Evolutionary conservation across 2,329 filamentous ascomycete genomes (phyloP), one percentile per base, ranked within the genome.

Genomic region (Cytospora mali): DNA sequence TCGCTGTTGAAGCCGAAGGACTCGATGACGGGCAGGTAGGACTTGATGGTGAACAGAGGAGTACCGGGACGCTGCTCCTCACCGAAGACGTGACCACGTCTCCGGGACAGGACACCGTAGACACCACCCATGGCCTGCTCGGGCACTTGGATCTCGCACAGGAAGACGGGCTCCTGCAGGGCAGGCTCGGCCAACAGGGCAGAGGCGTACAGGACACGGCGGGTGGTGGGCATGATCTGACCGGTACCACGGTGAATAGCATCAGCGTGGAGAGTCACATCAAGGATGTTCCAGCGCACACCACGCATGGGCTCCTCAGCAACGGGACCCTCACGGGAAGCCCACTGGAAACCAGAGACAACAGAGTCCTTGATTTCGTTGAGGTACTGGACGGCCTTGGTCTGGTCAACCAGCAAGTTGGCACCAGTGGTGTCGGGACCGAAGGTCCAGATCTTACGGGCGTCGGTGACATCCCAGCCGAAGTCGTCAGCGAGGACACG

Each of bases 281-380:
- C 95, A 78, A 97, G 88, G 80, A 99, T 89, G 90, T 99, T 99
- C 88, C 96, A 99, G 84, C 95, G 92, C 80, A 96, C 81, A 71
- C 89, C 89, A 78, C 95, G 92, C 93, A 99, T 94, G 74, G 95
- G 95, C 88, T 99, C 95, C 84, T 99, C 95, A 73, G 91, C 93
- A 77, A 99, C 82, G 75, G 95, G 95, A 85, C 95, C 95, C 87
- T 99, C 95, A 77, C 94, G 90, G 73, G 92, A 92, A 71, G 95
- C 95, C 95, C 95, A 99, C 83, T 99, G 95, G 93, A 99, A 99
- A 89, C 95, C 95, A 72, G 95, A 98, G 76, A 98, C 93, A 73
- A 98, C 90, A 66, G 94, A 98, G 78, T 99, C 95, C 91, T 99
- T 99, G 89, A 99, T 99, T 91, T 99, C 95, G 85, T 92, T 95